Conservation (phyloP, 352 stramenopile species). For the Blastocystis sp. region DNA sequence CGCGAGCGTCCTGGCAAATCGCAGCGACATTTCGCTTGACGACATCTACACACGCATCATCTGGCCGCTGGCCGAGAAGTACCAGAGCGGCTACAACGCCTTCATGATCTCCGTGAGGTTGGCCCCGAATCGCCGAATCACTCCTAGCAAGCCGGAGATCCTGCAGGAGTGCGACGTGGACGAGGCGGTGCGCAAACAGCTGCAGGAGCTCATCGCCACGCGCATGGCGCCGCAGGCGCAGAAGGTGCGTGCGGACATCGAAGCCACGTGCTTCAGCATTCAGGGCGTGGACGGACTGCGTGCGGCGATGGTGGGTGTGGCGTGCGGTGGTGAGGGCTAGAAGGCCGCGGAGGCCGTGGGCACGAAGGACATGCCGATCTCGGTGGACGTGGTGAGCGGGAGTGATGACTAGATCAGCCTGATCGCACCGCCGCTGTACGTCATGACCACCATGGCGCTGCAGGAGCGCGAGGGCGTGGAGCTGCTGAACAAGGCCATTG, state of each 20-base stretch:
- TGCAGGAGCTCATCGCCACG: constrained; percentile 92
- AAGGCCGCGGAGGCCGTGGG: constrained; percentile 78
- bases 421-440: constrained; percentile 97
- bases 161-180: constrained; percentile 90
- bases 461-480: constrained; percentile 95
- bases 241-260: constrained; percentile 97
- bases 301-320: constrained; percentile 82
- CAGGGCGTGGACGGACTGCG: constrained; percentile 97
- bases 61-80: constrained; percentile 98
- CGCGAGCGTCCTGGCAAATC: constrained; percentile 80
- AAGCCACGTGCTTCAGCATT: constrained; percentile 99
- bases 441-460: constrained; percentile 95
- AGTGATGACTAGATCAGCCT: constrained; percentile 84
- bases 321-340: not conserved
- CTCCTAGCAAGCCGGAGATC: constrained; percentile 72
- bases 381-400: constrained; percentile 70
- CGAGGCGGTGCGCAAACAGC: constrained; percentile 77
- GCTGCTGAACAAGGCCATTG: constrained; percentile 90
- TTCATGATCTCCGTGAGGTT: constrained; percentile 88
- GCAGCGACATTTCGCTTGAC: constrained; percentile 77
- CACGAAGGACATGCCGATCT: constrained; percentile 86
- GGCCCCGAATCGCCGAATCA: constrained; percentile 69
- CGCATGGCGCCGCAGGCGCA: constrained; percentile 95
- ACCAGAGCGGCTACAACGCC: constrained; percentile 96
- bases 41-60: constrained; percentile 86